These are phyloP conservation scores for Tetrastigma voinierianum DNA, from an alignment of 164 flowering plant species.

Conservation along the genomic window DNA sequence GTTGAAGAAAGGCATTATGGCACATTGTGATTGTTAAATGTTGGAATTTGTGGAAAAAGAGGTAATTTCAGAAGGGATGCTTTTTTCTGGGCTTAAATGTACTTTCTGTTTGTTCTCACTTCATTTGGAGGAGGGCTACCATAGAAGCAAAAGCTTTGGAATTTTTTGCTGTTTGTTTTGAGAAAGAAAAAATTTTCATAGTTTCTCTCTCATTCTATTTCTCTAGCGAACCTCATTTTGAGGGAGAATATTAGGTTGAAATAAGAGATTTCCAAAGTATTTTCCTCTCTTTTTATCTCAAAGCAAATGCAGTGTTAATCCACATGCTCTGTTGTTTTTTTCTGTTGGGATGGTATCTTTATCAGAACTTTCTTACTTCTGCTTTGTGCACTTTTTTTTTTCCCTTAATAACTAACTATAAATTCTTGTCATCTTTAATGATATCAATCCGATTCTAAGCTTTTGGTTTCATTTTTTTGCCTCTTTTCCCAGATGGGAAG, in stretches of 20 bases:
- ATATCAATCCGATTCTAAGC: too few relatives aligned
- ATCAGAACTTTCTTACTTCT: not conserved
- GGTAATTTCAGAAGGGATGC: too few relatives aligned
- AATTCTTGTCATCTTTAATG: too few relatives aligned
- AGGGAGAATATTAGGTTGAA: not conserved
- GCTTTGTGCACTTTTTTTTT: too few relatives aligned
- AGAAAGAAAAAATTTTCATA: not conserved
- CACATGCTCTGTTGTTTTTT: not conserved
- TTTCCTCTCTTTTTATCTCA: not conserved
- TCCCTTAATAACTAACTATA: too few relatives aligned
- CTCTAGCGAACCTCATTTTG: not conserved
- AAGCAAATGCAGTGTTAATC: not conserved
- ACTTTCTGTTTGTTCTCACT: too few relatives aligned
- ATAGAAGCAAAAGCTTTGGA: too few relatives aligned
- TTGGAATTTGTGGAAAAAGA: too few relatives aligned
- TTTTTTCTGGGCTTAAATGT: too few relatives aligned
- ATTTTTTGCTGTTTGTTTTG: not conserved
- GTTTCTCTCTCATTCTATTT: not conserved
- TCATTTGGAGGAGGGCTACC: too few relatives aligned
- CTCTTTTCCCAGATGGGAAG: not conserved
- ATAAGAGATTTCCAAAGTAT: not conserved
- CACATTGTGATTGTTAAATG: too few relatives aligned
- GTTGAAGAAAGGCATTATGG: too few relatives aligned
- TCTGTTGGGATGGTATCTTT: not conserved
- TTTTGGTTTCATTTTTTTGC: not conserved